Conservation (phyloP, 2,329 filamentous ascomycete species). For the Fusarium newnesense region DNA sequence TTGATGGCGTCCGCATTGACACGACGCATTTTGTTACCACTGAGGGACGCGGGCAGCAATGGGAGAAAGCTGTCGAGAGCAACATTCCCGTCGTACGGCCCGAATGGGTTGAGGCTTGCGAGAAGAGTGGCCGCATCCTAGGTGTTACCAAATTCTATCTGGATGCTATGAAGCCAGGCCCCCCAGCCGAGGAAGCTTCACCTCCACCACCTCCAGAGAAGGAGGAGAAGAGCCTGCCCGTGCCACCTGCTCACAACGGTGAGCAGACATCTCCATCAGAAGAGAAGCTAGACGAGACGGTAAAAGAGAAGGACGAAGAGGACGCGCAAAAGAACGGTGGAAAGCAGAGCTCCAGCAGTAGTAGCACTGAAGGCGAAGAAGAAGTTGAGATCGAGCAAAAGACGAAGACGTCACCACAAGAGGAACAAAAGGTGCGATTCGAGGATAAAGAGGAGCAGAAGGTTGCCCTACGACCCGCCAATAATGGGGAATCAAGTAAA, state of each 20-base stretch:
- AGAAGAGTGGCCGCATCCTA: slow-evolving; percentile 89
- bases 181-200: slow-evolving; percentile 50
- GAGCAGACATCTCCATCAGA: slow-evolving; percentile 40
- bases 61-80: slow-evolving; percentile 98
- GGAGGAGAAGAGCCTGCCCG: slow-evolving; percentile 46
- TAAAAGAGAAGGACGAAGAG: slow-evolving; percentile 37
- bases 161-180: slow-evolving; percentile 72
- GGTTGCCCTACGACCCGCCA: slow-evolving; percentile 58
- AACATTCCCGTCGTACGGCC: slow-evolving; percentile 97
- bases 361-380: slow-evolving; percentile 38
- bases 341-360: slow-evolving; percentile 31
- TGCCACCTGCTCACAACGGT: slow-evolving; percentile 38
- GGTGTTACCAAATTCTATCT: slow-evolving; percentile 97
- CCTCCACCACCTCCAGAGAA: slow-evolving; percentile 48
- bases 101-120: slow-evolving; percentile 98
- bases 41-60: slow-evolving; percentile 86
- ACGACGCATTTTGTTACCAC: slow-evolving; percentile 99
- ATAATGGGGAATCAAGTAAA: slow-evolving; percentile 46
- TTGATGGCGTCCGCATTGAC: slow-evolving; percentile 91
- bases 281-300: slow-evolving; percentile 45
- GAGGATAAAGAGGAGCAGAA: slow-evolving; percentile 67
- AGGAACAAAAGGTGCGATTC: slow-evolving; percentile 67
- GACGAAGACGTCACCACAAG: slow-evolving; percentile 47
- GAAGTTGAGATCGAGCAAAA: slow-evolving; percentile 50
- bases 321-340: slow-evolving; percentile 34